Base-by-base conservation (phyloP, 164 flowering plant genomes). In the Dillenia turbinata region DNA sequence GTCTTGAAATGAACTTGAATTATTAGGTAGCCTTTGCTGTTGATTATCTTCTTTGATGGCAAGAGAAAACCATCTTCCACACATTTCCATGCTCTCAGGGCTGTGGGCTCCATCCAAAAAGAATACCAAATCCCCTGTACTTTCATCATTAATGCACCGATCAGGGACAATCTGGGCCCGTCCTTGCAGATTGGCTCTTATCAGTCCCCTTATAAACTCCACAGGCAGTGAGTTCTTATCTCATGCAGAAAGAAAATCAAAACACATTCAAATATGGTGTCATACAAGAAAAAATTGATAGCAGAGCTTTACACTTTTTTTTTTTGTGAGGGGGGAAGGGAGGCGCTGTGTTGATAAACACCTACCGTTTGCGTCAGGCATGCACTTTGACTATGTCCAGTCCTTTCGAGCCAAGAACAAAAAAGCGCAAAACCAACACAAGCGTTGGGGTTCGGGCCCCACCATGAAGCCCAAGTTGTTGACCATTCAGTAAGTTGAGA, bases 61-160 rank as follows among this genome's bases (percentile, higher is more conserved):
- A 66, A 60, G 70, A 59, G 79, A 86, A 75, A 92, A 95, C 97
- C 99, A 95, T 66, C 64, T 84, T 54, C 81, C 99, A 70, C 97
- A 95, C 48, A 80, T 75, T 52, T 88, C 97, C 96, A 95, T 88
- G 79, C 99, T 95, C 80, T 95, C 97, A 64, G 96, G 97, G 66
- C 94, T 95, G 69, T 95, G 97, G 50, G 99, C 99, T 49, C 99
- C 99, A 80, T 95, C 99, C 74, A 95, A 68, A 75, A 79, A 92
- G 71, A 88, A 95, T 26, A 88, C 85, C 43, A 92, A 78, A 66
- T 86, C 81, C 63, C 78, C 88, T 46, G 76, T 47, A 55, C 60
- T 67, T 65, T 84, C 86, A 69, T 22, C 59, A 66, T 73, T 65
- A 15, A 73, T 54, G 50, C 46, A 61, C 49, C 53, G 78, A 71